Conservation (phyloP, 2,329 filamentous ascomycete species). For the Hymenoscyphus infarciens region DNA sequence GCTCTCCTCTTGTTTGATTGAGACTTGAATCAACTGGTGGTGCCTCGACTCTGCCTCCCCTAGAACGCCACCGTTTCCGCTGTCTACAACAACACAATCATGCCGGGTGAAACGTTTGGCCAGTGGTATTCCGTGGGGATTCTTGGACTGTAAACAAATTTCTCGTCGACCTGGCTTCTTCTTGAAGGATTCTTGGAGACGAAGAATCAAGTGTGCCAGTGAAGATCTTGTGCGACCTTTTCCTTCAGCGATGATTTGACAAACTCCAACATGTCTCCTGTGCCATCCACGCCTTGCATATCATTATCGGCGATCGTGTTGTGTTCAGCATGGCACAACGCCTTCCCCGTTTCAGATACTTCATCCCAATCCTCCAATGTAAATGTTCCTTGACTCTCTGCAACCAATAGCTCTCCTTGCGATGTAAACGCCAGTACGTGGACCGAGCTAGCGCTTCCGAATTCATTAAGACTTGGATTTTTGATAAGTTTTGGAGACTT, state of each 20-base stretch:
- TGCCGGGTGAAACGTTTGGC: slow-evolving; percentile 14
- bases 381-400: slow-evolving; percentile 80
- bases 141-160: slow-evolving; percentile 11
- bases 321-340: slow-evolving; percentile 55
- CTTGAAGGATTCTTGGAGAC: slow-evolving; percentile 5
- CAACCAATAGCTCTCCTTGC: slow-evolving; percentile 67
- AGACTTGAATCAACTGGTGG: background rate
- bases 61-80: background rate
- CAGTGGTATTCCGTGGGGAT: slow-evolving; percentile 8
- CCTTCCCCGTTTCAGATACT: slow-evolving; percentile 61
- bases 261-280: slow-evolving; percentile 52
- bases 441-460: slow-evolving; percentile 62
- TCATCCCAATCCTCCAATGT: slow-evolving; percentile 71
- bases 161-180: slow-evolving; percentile 42
- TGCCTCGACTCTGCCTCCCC: background rate
- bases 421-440: slow-evolving; percentile 85
- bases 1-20: background rate
- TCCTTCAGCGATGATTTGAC: slow-evolving; percentile 59
- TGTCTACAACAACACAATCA: slow-evolving; percentile 1
- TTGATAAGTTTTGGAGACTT: slow-evolving; percentile 44
- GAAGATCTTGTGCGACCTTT: slow-evolving; percentile 51
- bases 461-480: slow-evolving; percentile 61
- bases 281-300: slow-evolving; percentile 37
- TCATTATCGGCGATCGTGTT: slow-evolving; percentile 32
- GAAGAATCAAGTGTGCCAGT: slow-evolving; percentile 36